These are phyloP conservation scores for Saccharomycopsis sp. DNA, from an alignment of 805 yeast genomes.

Conservation along the genomic window DNA sequence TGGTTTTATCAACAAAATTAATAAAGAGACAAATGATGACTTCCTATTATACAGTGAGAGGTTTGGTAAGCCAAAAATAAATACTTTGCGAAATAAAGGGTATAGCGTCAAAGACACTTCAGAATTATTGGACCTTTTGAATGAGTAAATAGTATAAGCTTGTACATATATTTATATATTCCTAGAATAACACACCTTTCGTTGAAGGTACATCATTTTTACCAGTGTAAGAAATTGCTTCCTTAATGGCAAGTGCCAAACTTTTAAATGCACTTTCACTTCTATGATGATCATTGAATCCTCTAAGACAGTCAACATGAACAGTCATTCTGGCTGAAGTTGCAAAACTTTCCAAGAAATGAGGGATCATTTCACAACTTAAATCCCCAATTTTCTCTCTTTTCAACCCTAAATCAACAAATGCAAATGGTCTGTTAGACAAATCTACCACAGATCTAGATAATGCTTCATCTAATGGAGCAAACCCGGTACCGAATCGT, in stretches of 20 bases:
- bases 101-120: no score
- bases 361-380: slow-evolving; percentile 97
- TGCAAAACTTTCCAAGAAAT: slow-evolving; percentile 89
- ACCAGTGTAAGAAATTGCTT: slow-evolving; percentile 78
- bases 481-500: slow-evolving; percentile 88
- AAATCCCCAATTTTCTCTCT: slow-evolving; percentile 92
- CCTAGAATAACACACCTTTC: slow-evolving; percentile 67
- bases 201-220: slow-evolving; percentile 91
- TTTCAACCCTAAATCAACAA: slow-evolving; percentile 79
- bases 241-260: slow-evolving; percentile 83
- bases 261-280: slow-evolving; percentile 97
- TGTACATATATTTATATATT: no score
- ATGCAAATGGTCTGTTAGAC: slow-evolving; percentile 89
- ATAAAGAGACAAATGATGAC: no score
- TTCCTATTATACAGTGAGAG: no score
- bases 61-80: no score
- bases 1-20: slow-evolving; percentile 1
- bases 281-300: slow-evolving; percentile 92
- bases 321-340: slow-evolving; percentile 84
- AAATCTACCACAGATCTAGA: slow-evolving; percentile 94
- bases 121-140: no score
- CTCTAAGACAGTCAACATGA: slow-evolving; percentile 92
- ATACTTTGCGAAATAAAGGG: no score
- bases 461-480: slow-evolving; percentile 94
- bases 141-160: no score